Evolutionary conservation across 1,284 basidiomycete species (phyloP), one percentile per base, ranked within the genome.

Genomic region (Entoloma clypeatum): DNA sequence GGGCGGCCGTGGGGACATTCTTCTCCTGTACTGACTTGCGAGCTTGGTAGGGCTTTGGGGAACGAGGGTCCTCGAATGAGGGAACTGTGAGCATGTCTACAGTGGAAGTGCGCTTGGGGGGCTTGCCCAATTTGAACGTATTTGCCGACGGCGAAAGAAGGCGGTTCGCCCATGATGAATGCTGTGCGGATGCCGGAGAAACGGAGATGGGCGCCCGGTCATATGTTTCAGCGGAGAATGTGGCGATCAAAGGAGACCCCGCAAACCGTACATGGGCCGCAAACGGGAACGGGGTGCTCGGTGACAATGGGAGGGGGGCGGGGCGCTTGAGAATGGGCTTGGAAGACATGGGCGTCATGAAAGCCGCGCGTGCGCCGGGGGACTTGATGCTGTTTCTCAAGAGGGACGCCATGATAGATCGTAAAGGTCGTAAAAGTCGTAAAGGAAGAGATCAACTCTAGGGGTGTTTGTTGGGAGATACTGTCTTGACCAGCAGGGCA

Each of bases 191-290:
- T 52, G 75, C 76, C 5, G 75, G 75, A 3, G 69, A 69, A 39
- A 78, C 66, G 18, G 65, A 57, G 52, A 80, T 78, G 30, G 77
- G 71, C 0, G 65, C 69, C 24, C 78, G 71, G 53, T 79, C 78
- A 54, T 79, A 80, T 0, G 65, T 67, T 38, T 62, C 47, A 24
- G 65, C 44, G 13, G 60, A 63, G 29, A 64, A 63, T 43, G 49
- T 63, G 2, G 59, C 53, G n/a, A 57, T 40, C 32, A 49, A 36
- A 5, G 35, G 39, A 17, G n/a, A n/a, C n/a, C n/a, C n/a, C n/a
- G n/a, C n/a, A n/a, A n/a, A n/a, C n/a, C n/a, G n/a, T n/a, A n/a
- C n/a, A n/a, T n/a, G n/a, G n/a, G n/a, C n/a, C n/a, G n/a, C n/a
- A 41, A 56, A 50, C 7, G 57, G 52, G 39, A 56, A 52, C n/a